phyloP scores from a whole-genome alignment of 306 rosid genomes.

The Casuarina equisetifolia region DNA sequence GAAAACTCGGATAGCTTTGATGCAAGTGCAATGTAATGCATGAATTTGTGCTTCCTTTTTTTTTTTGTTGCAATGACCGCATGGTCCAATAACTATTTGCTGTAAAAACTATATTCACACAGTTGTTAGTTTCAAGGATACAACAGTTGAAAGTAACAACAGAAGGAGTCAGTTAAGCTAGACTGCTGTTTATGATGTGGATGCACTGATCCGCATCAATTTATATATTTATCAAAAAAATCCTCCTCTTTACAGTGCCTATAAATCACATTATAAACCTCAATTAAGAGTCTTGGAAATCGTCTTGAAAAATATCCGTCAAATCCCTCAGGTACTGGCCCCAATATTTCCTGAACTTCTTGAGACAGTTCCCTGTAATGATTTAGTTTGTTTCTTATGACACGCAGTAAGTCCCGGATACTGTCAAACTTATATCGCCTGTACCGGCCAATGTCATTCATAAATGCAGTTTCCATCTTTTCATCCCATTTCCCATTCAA shows the following conservation, averaged over 20 bases:
- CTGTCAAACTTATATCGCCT: slow-evolving; percentile 43
- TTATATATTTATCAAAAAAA: slow-evolving; percentile 50
- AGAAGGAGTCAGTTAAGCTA: background rate
- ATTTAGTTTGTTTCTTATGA: slow-evolving; percentile 42
- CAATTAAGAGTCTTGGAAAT: slow-evolving; percentile 64
- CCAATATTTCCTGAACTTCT: slow-evolving; percentile 42
- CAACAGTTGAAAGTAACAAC: background rate
- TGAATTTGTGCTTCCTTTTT: background rate
- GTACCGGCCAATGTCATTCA: slow-evolving; percentile 42
- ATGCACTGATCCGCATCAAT: too few relatives aligned
- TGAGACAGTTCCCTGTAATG: slow-evolving; percentile 44
- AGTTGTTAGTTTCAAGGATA: background rate
- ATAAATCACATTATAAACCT: slow-evolving; percentile 55
- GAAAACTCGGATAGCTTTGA: background rate
- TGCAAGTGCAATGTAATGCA: background rate
- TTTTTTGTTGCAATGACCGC: background rate
- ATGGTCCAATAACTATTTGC: background rate
- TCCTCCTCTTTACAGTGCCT: slow-evolving; percentile 52
- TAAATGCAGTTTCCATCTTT: slow-evolving; percentile 36
- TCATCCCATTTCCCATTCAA: slow-evolving; percentile 46
- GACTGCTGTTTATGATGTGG: slow-evolving; percentile 9
- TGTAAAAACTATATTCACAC: background rate
- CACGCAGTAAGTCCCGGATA: slow-evolving; percentile 41
- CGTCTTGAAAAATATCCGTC: slow-evolving; percentile 59
- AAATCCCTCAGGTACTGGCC: slow-evolving; percentile 68